phyloP scores from a whole-genome alignment of 2,329 filamentous ascomycete species.

The Aspergillus arachidicola region DNA sequence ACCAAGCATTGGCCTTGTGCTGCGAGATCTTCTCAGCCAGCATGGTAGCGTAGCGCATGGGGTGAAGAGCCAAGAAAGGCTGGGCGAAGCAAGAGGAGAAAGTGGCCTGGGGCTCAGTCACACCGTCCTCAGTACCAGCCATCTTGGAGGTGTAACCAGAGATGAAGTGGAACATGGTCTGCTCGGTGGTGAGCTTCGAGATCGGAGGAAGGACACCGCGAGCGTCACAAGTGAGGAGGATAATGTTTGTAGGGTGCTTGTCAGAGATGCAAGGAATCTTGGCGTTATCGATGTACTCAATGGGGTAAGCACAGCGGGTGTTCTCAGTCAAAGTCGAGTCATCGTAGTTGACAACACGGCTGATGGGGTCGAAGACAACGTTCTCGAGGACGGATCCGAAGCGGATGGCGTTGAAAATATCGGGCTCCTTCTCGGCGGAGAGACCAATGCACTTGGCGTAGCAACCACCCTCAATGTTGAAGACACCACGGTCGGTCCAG shows the following conservation, averaged over 20 bases:
- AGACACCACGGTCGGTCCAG: conserved; percentile 95
- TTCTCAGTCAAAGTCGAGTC: conserved; percentile 95
- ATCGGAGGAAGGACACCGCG: conserved; percentile 96
- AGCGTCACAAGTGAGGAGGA: conserved; percentile 96
- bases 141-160: conserved; percentile 99
- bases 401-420: conserved; percentile 93
- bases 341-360: conserved; percentile 92
- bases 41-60: conserved; percentile 99
- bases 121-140: conserved; percentile 96
- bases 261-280: conserved; percentile 93
- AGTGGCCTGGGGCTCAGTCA: conserved; percentile 95
- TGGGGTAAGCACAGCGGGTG: conserved; percentile 97
- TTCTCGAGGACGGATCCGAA: conserved; percentile 98
- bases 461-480: conserved; percentile 99
- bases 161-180: conserved; percentile 99
- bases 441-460: conserved; percentile 99
- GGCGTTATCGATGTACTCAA: conserved; percentile 98
- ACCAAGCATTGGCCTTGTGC: conserved; percentile 95
- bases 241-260: conserved; percentile 93
- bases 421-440: conserved; percentile 97
- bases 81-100: conserved; percentile 99
- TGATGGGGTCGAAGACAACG: conserved; percentile 92
- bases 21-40: conserved; percentile 95
- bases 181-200: conserved; percentile 89
- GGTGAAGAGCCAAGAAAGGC: conserved; percentile 97